Base-by-base conservation (phyloP, 305 asterid species). In the Fraxinus dipetala region DNA sequence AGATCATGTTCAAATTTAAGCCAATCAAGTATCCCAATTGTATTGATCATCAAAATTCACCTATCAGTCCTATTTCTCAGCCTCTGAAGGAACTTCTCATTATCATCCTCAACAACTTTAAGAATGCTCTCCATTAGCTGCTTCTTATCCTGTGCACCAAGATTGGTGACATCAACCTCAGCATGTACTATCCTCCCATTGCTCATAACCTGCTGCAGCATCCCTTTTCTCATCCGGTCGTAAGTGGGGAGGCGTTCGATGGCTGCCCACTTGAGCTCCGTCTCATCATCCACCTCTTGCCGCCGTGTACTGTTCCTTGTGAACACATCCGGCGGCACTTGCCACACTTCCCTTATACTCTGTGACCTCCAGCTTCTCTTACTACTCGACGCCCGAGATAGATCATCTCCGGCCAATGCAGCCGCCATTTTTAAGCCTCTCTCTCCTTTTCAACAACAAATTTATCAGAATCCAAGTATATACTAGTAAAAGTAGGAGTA, bases 251-350 rank as follows among this genome's bases (percentile, higher is more conserved):
- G 87, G 79, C 95, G 88, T 87, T 94, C 97, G 24, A 92, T 90
- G 10, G 98, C 97, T 10, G 98, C 98, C 97, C 96, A 90, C 48
- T 79, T 82, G 8, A 92, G 94, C 90, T 91, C 95, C 83, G 91
- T 91, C 83, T 93, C 98, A 48, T 94, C 98, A 45, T 92, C 94
- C 82, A 34, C 86, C 85, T 32, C 89, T 83, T 86, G 83, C 87
- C 91, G 88, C 86, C 91, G 84, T 72, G 91, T 89, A 78, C 94
- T 90, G 83, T 83, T 89, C 87, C 92, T 65, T 24, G 75, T 16
- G 85, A 94, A 90, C 24, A 90, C 91, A 81, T 90, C 95, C 51
- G 90, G 83, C 38, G 83, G 92, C 56, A 91, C 95, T 59, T 91
- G 91, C 93, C 91, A 89, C 34, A 90, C 92, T 1, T 92, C 98